phyloP scores from a whole-genome alignment of 331 rosid genomes.

The Saraca asoca region DNA sequence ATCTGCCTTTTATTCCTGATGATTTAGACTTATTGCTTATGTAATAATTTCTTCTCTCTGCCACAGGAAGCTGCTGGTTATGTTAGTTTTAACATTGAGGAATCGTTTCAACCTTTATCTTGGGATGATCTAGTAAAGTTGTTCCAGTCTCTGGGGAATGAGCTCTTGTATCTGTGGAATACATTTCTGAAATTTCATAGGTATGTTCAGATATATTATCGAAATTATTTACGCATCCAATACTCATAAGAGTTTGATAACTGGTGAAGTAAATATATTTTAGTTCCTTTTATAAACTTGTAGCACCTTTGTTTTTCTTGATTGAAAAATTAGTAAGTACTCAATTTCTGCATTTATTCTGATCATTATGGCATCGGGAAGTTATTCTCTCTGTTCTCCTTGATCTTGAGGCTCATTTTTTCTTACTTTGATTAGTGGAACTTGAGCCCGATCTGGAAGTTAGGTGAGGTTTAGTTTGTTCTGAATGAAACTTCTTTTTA shows the following conservation, averaged over 20 bases:
- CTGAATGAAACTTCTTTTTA: slow-evolving; percentile 1
- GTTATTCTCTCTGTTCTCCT: neutral
- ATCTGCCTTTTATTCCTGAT: slow-evolving; percentile 25
- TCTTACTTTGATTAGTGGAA: neutral
- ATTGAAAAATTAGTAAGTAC: no score
- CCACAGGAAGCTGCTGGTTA: slow-evolving; percentile 50
- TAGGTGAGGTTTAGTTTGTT: slow-evolving; percentile 20
- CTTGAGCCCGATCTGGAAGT: slow-evolving; percentile 6
- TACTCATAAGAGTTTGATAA: slow-evolving; percentile 13
- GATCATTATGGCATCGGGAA: slow-evolving; percentile 11
- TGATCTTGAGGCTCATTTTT: neutral
- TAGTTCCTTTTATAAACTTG: neutral
- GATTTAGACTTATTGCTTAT: slow-evolving; percentile 16
- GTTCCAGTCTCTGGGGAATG: slow-evolving; percentile 67
- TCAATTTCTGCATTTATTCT: slow-evolving; percentile 28
- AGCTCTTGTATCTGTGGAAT: slow-evolving; percentile 73
- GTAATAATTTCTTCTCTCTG: slow-evolving; percentile 6
- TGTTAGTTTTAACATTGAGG: slow-evolving; percentile 43
- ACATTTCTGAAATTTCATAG: slow-evolving; percentile 82
- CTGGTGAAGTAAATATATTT: neutral
- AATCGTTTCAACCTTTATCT: slow-evolving; percentile 47
- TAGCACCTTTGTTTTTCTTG: no score
- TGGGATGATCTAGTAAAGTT: slow-evolving; percentile 49
- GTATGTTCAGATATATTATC: slow-evolving; percentile 43
- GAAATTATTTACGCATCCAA: slow-evolving; percentile 7